phyloP scores from a whole-genome alignment of 2,329 filamentous ascomycete genomes.

The Trichoderma guizhouense region DNA sequence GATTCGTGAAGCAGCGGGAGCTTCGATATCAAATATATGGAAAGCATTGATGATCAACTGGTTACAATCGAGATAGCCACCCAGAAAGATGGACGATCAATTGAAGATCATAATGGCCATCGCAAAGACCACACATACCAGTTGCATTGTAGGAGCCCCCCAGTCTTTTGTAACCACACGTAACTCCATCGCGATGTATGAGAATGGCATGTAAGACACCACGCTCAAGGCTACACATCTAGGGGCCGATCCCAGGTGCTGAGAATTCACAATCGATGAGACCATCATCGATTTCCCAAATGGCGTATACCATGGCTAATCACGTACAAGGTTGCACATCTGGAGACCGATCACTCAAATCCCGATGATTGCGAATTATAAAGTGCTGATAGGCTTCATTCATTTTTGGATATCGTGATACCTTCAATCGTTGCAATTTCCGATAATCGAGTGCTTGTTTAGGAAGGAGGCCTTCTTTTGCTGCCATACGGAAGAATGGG shows the following conservation, averaged over 20 bases:
- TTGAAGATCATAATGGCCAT: conserved; percentile 18
- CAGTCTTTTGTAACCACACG: background rate
- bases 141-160: conserved; percentile 15
- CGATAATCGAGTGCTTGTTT: background rate
- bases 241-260: background rate
- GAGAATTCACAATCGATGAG: background rate
- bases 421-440: background rate
- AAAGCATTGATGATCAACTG: background rate
- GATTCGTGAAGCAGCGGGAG: background rate
- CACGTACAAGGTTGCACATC: background rate
- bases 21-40: conserved; percentile 2
- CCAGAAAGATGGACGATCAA: conserved; percentile 13
- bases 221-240: conserved; percentile 1
- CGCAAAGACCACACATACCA: conserved; percentile 25
- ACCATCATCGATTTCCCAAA: background rate
- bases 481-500: conserved; percentile 25
- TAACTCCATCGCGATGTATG: conserved; percentile 21
- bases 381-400: background rate
- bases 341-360: background rate
- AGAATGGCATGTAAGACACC: conserved; percentile 25
- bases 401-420: background rate
- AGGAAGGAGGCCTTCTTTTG: background rate
- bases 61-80: background rate
- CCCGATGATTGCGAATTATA: background rate
- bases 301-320: background rate